These are phyloP conservation scores for Goniomonas avonlea DNA, from an alignment of 78 protist genomes.

Conservation along the genomic window DNA sequence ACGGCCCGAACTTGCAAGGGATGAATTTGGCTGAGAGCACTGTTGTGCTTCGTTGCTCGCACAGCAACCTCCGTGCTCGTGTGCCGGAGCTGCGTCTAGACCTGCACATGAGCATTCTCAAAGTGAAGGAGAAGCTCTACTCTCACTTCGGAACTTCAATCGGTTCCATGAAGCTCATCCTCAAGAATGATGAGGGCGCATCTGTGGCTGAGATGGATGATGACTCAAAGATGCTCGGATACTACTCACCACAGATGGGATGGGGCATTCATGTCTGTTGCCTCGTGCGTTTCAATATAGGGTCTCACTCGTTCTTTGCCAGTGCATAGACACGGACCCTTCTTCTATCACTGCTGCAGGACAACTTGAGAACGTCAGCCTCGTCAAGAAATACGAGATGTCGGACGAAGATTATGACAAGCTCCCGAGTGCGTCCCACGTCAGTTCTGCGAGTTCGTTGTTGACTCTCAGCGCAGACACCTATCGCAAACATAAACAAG, in stretches of 20 bases:
- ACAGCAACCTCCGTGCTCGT: not conserved
- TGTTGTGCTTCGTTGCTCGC: constrained; percentile 6
- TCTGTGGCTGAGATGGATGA: constrained; percentile 19
- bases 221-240: constrained; percentile 26
- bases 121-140: constrained; percentile 52
- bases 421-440: no score
- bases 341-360: constrained; percentile 44
- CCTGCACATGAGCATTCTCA: constrained; percentile 29
- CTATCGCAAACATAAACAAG: constrained; percentile 29
- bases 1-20: no score
- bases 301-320: no score
- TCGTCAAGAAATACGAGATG: constrained; percentile 50
- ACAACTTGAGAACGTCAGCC: constrained; percentile 42
- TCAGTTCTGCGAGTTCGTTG: no score
- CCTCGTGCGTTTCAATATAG: no score
- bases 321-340: constrained; percentile 38
- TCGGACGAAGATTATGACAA: constrained; percentile 68
- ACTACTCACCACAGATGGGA: constrained; percentile 28
- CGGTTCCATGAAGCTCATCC: not conserved
- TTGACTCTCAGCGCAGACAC: constrained; percentile 66
- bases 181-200: not conserved
- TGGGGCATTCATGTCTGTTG: constrained; percentile 34
- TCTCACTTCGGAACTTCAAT: not conserved
- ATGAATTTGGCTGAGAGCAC: not conserved
- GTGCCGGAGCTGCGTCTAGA: constrained; percentile 28